Conservation (phyloP, 2,329 filamentous ascomycete species). For the Xylaria sp. region DNA sequence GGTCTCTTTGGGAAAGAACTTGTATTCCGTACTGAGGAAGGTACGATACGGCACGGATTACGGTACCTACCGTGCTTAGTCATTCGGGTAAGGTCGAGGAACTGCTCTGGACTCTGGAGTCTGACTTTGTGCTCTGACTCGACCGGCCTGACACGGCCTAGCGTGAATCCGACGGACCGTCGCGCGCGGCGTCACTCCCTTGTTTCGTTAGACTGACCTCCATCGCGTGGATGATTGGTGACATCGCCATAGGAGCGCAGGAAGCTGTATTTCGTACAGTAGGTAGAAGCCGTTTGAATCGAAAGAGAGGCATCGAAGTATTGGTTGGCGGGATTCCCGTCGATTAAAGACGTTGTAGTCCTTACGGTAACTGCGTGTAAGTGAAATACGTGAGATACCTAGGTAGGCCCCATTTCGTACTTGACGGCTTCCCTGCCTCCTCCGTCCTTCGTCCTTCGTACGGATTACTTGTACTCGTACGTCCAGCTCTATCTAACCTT, state of each 20-base stretch:
- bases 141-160: not conserved
- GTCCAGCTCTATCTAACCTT: not conserved
- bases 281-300: not conserved
- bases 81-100: not conserved
- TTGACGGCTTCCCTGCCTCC: no score
- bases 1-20: no score
- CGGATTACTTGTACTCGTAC: no score
- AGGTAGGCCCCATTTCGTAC: no score
- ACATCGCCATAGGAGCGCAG: not conserved
- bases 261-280: not conserved
- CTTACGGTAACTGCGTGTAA: no score
- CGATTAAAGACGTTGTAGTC: no score
- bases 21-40: no score
- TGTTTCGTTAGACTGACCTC: not conserved
- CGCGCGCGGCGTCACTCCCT: not conserved
- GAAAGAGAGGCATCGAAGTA: not conserved
- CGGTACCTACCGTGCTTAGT: no score
- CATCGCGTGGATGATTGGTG: not conserved
- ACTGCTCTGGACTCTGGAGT: not conserved
- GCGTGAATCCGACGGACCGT: not conserved
- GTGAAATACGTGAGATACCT: no score
- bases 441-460: no score
- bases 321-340: no score
- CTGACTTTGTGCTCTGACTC: not conserved
- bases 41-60: no score